Evolutionary conservation across 345 rosid genomes (phyloP), one percentile per base, ranked within the genome.

Genomic region (Noccaea bulbosa): DNA sequence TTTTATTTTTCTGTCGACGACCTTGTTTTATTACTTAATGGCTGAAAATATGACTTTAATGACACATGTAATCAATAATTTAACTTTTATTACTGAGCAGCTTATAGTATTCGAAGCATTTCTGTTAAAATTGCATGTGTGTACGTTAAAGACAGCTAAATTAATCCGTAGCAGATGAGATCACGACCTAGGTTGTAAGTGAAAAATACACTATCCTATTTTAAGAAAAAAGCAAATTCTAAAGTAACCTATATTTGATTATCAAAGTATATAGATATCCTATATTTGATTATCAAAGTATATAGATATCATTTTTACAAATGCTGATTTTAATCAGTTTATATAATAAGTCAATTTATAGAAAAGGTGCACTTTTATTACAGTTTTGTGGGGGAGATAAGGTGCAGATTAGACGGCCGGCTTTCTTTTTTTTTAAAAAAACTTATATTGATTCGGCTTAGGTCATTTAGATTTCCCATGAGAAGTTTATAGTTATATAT

Each of bases 61-160:
- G 75, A 61, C 75, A 70, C 61, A 40, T 61, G 37, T 61, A 17
- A 50, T 24, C 33, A 48, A 52, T 16, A 71, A 40, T 61, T 71
- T 17, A 10, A 17, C 45, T 39, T 40, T 50, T 32, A 44, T 12
- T 32, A 51, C 33, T 50, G 30, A 27, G 30, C 35, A 14, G 39
- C 24, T 35, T 48, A 58, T 47, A 61, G 11, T 49, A 49, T 61
- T 41, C 37, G 22, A 50, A 32, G n/a, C 20, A 20, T 17, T 40
- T 62, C 52, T 34, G 61, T 14, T 4, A 55, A 52, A 60, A 20
- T 34, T 8, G 32, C 61, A 71, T 41, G 61, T 61, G 3, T 61
- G 11, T 50, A 49, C 22, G 60, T 60, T 39, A 52, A 70, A 22
- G 67, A 70, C 35, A 49, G 60, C 44, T 39, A 70, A 24, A 57